Conservation (phyloP, 352 stramenopile species). For the Phytophthora melonis region DNA sequence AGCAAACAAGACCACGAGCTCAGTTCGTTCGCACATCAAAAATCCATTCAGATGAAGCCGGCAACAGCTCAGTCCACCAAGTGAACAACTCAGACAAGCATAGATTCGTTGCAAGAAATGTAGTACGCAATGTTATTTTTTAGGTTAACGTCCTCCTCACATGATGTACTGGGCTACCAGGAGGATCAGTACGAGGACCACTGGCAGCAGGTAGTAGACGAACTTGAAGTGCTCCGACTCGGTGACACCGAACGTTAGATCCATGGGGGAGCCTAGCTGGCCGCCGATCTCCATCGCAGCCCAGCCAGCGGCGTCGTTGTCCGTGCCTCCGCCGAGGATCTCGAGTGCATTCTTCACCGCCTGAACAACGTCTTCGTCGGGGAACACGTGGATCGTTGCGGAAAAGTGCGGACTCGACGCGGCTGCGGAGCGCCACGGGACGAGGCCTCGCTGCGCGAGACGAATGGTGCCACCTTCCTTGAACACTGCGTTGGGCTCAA, state of each 20-base stretch:
- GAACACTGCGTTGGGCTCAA: constrained; percentile 37
- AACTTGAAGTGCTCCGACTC: constrained; percentile 33
- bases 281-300: constrained; percentile 36
- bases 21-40: not conserved
- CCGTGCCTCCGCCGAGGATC: constrained; percentile 50
- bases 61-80: not conserved
- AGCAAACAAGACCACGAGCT: not conserved
- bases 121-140: not conserved
- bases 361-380: constrained; percentile 50
- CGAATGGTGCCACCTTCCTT: constrained; percentile 47
- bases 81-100: not conserved
- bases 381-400: constrained; percentile 53
- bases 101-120: not conserved
- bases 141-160: constrained; percentile 12
- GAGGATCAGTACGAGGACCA: constrained; percentile 51
- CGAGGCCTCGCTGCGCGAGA: constrained; percentile 54
- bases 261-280: constrained; percentile 20
- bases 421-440: constrained; percentile 48
- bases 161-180: constrained; percentile 48
- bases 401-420: constrained; percentile 44
- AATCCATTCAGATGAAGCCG: constrained; percentile 15
- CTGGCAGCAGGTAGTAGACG: constrained; percentile 31
- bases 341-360: constrained; percentile 67
- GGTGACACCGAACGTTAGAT: constrained; percentile 19
- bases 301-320: constrained; percentile 28